Base-by-base conservation (phyloP, 2,329 filamentous ascomycete genomes). In the Myrmaecium sp. region DNA sequence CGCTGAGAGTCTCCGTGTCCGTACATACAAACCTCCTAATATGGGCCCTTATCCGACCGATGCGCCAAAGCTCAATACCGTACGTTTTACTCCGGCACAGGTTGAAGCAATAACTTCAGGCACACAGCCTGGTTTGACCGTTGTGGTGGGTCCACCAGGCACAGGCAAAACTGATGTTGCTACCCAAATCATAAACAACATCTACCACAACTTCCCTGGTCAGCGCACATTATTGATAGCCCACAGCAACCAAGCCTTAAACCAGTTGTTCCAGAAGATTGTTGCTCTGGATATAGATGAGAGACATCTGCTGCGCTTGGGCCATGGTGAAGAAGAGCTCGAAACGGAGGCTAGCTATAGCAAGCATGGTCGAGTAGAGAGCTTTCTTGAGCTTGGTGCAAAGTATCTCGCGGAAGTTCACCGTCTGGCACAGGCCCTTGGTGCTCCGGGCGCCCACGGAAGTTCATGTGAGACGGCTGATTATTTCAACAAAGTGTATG, bases 161-260 rank as follows among this genome's bases (percentile, higher is more conserved):
- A 98, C 89, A 5, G 89, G 91, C 35, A 98, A 98, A 60, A 98
- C 89, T n/a, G 89, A 98, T 52, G 89, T 98, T 28, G 84, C 83
- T 25, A 94, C 86, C 4, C 89, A 98, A 51, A 91, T 95, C 47
- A 98, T 98, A 55, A 94, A 81, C 58, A 94, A 95, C 50, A 78
- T 98, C 40, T 98, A 98, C 47, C 86, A 95, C 59, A 93, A 95
- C 54, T 98, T 94, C 47, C 84, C 89, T 5, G 64, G 75, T 36
- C 83, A 98, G 51, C 77, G 82, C 40, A 98, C 89, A 1, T 59
- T 98, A 11, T 69, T 98, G 21, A 72, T 98, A 36, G 89, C 89
- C 4, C 89, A 98, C 51, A 95, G 86, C 53, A 98, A 98, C 46
- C 91, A 98, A 51, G 91, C 89, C 2, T 61, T 98, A 6, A 98